Evolutionary conservation across 2,329 filamentous ascomycete species (phyloP), one percentile per base, ranked within the genome.

Genomic region (Juglanconis sp.): DNA sequence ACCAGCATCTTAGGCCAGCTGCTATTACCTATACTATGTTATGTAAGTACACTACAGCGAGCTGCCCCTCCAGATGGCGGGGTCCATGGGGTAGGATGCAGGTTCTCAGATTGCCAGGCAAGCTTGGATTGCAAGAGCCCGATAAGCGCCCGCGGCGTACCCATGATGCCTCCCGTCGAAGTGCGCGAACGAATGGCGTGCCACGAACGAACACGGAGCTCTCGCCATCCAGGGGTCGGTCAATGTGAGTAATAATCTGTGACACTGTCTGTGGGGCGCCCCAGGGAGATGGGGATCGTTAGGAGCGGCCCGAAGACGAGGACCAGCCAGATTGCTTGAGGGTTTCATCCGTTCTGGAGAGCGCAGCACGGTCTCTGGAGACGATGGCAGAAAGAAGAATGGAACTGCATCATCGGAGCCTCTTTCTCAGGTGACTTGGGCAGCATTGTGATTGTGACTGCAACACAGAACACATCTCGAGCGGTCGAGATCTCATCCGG

Each of bases 21-120:
- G 24, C 24, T 24, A 24, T 24, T 24, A 2, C 24, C 24, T 24
- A 24, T 24, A 24, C 24, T 24, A 24, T 24, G 24, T 24, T 24
- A 24, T n/a, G 17, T 40, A 5, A 31, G 34, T 15, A 51, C 10
- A 6, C 34, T 31, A 24, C 24, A 24, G 44, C 24, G 15, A 56
- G 38, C 9, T 57, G 40, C 57, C 57, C 58, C 61, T 57, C 61
- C 57, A 50, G 61, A 63, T 63, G 57, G 61, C 47, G 53, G 61
- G 57, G 57, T 47, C 35, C 38, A 34, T 40, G 36, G 61, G 57
- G 53, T 40, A 47, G 11, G 47, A 53, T 53, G 56, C 60, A 56
- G 56, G 36, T 50, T 35, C 35, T 44, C 42, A 57, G 47, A 47
- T 38, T 30, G 44, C 44, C n/a, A 6, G n/a, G 31, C 24, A 24